Base-by-base conservation (phyloP, 2,329 filamentous ascomycete genomes). In the Penicillium sp. region DNA sequence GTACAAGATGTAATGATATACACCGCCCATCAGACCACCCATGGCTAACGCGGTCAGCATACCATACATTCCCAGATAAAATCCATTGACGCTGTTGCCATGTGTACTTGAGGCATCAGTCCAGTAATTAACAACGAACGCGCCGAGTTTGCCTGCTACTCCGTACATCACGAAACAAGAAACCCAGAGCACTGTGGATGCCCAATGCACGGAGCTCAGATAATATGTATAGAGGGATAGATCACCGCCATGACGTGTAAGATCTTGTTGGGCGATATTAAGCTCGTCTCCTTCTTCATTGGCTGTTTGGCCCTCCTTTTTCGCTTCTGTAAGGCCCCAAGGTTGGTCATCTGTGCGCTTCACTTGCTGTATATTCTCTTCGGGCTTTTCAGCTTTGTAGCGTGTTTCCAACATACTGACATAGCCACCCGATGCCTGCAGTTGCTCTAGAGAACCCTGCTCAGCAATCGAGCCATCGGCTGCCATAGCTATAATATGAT, bases 141-240 rank as follows among this genome's bases (percentile, higher is more conserved):
- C 48, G 35, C 48, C 20, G 14, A 52, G 42, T 35, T 52, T 57
- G 18, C 1, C 9, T 47, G 48, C 42, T 18, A 57, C 33, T 26
- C 55, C 55, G 5, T 20, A 42, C n/a, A 45, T 7, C 6, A 57
- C 18, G 24, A 30, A 52, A 11, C 28, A 52, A 35, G n/a, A 7
- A 5, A 43, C 48, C 55, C 48, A 57, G n/a, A 52, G 14, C 28
- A 33, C 48, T 11, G 42, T 47, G 1, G 55, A 57, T 21, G 68
- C 3, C 68, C 67, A 71, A 7, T 74, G 73, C 16, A 75, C 71
- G 5, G 72, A 68, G 20, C 65, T 61, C 18, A 72, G 55, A 53
- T 76, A 76, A 61, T 74, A 74, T 7, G 65, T 59, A 55, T 77
- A 79, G 50, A 78, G 73, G 1, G 71, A 62, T 3, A 73, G 62